A percentile compares a stretch with the other conserved stretches of the same genome.
phyloP scores from a whole-genome alignment of 768 basidiomycete genomes.

The Psilocybe azurescens region DNA sequence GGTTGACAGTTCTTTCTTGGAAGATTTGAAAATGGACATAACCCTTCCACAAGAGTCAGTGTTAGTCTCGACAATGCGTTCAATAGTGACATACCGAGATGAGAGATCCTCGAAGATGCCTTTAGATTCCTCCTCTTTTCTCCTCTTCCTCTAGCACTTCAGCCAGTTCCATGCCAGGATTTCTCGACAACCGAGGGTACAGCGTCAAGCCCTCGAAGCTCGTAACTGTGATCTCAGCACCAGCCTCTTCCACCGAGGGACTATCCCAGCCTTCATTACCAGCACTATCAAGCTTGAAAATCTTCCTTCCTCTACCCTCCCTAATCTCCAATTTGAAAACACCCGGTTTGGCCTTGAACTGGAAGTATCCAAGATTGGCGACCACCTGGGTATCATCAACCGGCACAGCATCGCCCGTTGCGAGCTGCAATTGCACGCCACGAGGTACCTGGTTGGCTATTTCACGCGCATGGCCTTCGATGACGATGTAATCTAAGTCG shows the following conservation, averaged over 20 bases:
- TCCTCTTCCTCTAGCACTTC: conserved; percentile 73
- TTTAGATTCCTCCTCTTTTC: conserved; percentile 31
- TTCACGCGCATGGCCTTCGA: conserved; percentile 95
- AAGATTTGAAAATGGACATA: conserved; percentile 45
- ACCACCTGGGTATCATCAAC: conserved; percentile 93
- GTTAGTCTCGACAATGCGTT: conserved; percentile 21
- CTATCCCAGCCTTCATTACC: conserved; percentile 93
- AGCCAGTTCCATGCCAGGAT: conserved; percentile 76
- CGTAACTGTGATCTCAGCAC: conserved; percentile 79
- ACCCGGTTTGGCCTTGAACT: conserved; percentile 94
- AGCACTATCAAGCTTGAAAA: conserved; percentile 84
- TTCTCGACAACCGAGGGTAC: conserved; percentile 77
- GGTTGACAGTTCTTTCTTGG: conserved; percentile 31
- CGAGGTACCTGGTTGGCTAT: conserved; percentile 73
- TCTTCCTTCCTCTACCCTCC: conserved; percentile 77
- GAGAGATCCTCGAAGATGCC: conserved; percentile 54
- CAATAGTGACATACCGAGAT: conserved; percentile 46
- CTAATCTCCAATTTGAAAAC: conserved; percentile 85
- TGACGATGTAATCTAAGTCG: conserved; percentile 87
- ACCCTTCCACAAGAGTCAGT: conserved; percentile 34
- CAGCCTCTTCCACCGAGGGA: conserved; percentile 66
- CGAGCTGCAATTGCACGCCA: conserved; percentile 89
- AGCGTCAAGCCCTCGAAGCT: conserved; percentile 92
- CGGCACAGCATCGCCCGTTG: conserved; percentile 44
- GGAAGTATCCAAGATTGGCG: conserved; percentile 94